Percentiles rank a stretch among this genome's conserved stretches.
These are phyloP conservation scores for Ganoderma multipileum DNA, from an alignment of 1,284 basidiomycete genomes.

Conservation along the genomic window DNA sequence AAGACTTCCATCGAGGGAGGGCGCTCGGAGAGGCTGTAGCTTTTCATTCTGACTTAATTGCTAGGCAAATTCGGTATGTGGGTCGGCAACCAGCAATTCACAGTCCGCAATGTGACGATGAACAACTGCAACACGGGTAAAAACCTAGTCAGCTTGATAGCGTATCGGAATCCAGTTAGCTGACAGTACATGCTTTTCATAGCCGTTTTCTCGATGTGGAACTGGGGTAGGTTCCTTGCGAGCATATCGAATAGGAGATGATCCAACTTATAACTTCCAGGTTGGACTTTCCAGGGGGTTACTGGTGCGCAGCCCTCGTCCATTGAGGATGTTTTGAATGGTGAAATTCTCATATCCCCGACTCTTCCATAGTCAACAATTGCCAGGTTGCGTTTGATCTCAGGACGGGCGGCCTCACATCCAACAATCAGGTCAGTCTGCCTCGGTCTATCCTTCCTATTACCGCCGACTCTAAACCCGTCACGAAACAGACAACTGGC, in stretches of 20 bases:
- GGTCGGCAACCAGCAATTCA: slow-evolving; percentile 75
- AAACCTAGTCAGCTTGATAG: background rate
- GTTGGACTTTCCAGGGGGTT: slow-evolving; percentile 29
- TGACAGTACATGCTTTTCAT: slow-evolving; percentile 31
- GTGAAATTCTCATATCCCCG: background rate
- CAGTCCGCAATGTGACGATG: slow-evolving; percentile 61
- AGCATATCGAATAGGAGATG: background rate
- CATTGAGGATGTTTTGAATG: background rate
- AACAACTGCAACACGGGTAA: slow-evolving; percentile 48
- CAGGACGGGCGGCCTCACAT: slow-evolving; percentile 49
- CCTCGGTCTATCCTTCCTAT: background rate
- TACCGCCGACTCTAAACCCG: background rate
- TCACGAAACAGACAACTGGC: slow-evolving; percentile 44
- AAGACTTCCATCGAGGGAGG: background rate
- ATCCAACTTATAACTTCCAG: slow-evolving; percentile 36
- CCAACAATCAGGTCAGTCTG: slow-evolving; percentile 33
- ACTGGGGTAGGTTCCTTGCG: slow-evolving; percentile 47
- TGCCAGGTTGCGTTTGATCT: slow-evolving; percentile 54
- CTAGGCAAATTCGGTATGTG: slow-evolving; percentile 38
- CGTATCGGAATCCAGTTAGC: slow-evolving; percentile 7
- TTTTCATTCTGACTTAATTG: background rate
- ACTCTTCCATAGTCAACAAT: slow-evolving; percentile 54
- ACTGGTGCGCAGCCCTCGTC: background rate
- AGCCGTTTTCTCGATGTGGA: slow-evolving; percentile 51
- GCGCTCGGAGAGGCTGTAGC: background rate